phyloP scores from a whole-genome alignment of 306 rosid genomes.

The Cucurbita pepo region DNA sequence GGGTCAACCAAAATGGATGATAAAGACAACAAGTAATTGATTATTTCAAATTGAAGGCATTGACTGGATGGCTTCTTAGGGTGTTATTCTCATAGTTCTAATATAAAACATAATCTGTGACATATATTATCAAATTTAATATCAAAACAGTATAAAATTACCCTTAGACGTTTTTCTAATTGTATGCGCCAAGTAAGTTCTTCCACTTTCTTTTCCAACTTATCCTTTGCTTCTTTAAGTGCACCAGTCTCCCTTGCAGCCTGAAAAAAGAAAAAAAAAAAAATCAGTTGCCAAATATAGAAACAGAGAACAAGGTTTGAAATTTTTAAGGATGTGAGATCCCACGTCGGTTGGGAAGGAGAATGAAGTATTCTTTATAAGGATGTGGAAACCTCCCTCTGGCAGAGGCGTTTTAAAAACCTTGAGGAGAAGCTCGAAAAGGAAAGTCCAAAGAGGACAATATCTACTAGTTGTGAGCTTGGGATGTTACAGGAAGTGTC shows the following conservation, averaged over 20 bases:
- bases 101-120: not conserved
- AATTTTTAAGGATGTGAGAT: not conserved
- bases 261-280: slow-evolving; percentile 11
- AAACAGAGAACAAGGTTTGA: not conserved
- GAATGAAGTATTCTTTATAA: too few relatives aligned
- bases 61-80: not conserved
- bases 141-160: slow-evolving; percentile 14
- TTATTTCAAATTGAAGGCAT: not conserved
- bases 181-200: slow-evolving; percentile 99
- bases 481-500: not conserved
- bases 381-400: too few relatives aligned
- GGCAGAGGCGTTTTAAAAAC: too few relatives aligned
- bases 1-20: not conserved
- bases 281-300: not conserved
- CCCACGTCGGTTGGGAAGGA: too few relatives aligned
- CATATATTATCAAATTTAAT: not conserved
- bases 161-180: slow-evolving; percentile 91
- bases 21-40: not conserved
- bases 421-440: too few relatives aligned
- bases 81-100: not conserved
- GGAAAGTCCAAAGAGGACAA: too few relatives aligned
- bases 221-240: slow-evolving; percentile 95
- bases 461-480: too few relatives aligned
- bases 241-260: slow-evolving; percentile 99
- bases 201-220: slow-evolving; percentile 95